phyloP scores from a whole-genome alignment of 306 rosid species.

The Chamaecrista fasciculata region DNA sequence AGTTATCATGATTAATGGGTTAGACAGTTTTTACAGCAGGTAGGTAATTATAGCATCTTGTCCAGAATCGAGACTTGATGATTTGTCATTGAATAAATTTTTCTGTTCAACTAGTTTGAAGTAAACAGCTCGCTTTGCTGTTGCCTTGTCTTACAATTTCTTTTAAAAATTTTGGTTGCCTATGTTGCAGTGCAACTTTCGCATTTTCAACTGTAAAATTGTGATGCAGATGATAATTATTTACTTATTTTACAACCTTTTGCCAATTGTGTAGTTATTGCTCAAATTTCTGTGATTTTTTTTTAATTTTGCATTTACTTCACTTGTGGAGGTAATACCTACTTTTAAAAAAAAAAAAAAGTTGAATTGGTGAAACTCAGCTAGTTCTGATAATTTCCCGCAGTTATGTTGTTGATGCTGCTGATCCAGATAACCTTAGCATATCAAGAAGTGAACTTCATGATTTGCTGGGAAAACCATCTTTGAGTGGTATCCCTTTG shows the following conservation, averaged over 20 bases:
- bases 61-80: background rate
- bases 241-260: background rate
- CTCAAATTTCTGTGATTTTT: conserved; percentile 16
- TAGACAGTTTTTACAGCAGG: background rate
- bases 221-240: conserved; percentile 12
- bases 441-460: conserved; percentile 80
- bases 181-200: conserved; percentile 1
- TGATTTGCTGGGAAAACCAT: conserved; percentile 71
- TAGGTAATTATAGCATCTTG: conserved; percentile 6
- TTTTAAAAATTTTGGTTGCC: background rate
- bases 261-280: conserved; percentile 4
- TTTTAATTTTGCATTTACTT: conserved; percentile 7
- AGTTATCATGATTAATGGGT: background rate
- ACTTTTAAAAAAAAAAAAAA: no score
- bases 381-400: conserved; percentile 28
- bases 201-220: background rate
- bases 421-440: conserved; percentile 73
- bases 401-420: conserved; percentile 93
- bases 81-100: background rate
- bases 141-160: background rate
- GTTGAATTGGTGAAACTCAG: conserved; percentile 14
- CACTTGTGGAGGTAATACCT: background rate
- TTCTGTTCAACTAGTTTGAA: background rate
- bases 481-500: conserved; percentile 75
- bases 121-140: conserved; percentile 5